Base-by-base conservation (phyloP, 2,329 filamentous ascomycete genomes). In the Seiridium cupressi region DNA sequence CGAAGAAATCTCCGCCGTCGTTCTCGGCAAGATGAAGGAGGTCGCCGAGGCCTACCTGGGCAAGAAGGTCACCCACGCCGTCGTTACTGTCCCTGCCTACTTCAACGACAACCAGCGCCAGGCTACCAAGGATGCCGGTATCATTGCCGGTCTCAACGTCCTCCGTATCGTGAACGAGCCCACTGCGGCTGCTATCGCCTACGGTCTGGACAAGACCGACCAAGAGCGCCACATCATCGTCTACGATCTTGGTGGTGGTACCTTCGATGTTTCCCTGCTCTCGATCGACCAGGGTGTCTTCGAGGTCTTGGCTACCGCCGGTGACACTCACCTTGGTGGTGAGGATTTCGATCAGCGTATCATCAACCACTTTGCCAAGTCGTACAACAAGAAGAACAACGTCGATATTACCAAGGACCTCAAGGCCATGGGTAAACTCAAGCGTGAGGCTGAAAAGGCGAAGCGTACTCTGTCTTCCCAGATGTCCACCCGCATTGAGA, bases 381-480 rank as follows among this genome's bases (percentile, higher is more conserved):
- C 86, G 71, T 98, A 96, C 89, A 98, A 98, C 89, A 97, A 97
- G 90, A 95, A 97, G 87, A 86, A 97, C 84, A 81, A 79, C 70
- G 92, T 96, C 68, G 93, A 99, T 70, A 87, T 98, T 75, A 91
- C 89, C 81, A 96, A 96, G 85, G 93, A 98, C 75, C 81, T 89
- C 67, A 97, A 97, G 91, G 90, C 94, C 68, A 98, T 98, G 93
- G 92, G 93, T 82, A 99, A 98, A 84, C 88, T 99, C 71, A 98
- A 98, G 92, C 93, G 95, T 72, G 95, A 98, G 81, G 94, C 95
- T 70, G 95, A 99, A 81, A 97, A 97, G 89, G 95, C 95, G 81
- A 99, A 99, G 91, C 92, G 95, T 74, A 96, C 93, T 70, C 89
- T 99, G 60, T 97, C 91, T 73, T 95, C 92, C 68, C 92, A 96